These are phyloP conservation scores for Cryptosporidium xiaoi DNA, from an alignment of 169 alveolate species.

Conservation along the genomic window DNA sequence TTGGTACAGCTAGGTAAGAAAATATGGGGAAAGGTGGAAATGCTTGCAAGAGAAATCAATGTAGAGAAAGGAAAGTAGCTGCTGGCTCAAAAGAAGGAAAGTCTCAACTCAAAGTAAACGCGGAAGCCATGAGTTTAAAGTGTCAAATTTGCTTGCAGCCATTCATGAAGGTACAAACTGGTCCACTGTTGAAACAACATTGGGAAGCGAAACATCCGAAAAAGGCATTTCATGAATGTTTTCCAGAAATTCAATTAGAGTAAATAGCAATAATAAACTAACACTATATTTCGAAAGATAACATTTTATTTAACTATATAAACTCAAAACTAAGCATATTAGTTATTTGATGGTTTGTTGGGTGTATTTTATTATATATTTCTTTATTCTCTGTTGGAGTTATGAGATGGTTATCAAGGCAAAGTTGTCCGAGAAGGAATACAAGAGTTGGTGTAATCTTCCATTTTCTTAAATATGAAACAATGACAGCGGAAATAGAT, in stretches of 20 bases:
- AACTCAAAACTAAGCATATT: conserved; percentile 20
- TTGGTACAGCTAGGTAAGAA: too few species aligned
- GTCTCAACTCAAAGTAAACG: conserved; percentile 68
- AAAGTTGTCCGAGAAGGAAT: conserved; percentile 39
- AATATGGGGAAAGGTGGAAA: conserved; percentile 75
- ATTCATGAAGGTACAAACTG: conserved; percentile 71
- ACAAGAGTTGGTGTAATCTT: conserved; percentile 52
- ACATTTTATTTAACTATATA: neutral
- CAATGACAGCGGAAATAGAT: conserved; percentile 14
- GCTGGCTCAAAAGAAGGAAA: conserved; percentile 59
- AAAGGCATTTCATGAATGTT: conserved; percentile 49
- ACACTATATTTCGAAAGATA: neutral
- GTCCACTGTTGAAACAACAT: conserved; percentile 62
- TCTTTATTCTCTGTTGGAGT: conserved; percentile 21
- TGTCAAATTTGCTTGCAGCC: conserved; percentile 68
- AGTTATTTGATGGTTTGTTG: conserved; percentile 50
- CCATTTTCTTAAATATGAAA: conserved; percentile 53
- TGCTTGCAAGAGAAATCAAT: conserved; percentile 70
- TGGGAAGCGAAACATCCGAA: conserved; percentile 76
- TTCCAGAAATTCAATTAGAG: conserved; percentile 23
- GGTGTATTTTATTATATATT: conserved; percentile 27
- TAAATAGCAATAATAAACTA: conserved; percentile 59
- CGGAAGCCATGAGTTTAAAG: conserved; percentile 71
- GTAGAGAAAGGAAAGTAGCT: conserved; percentile 60
- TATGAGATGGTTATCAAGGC: conserved; percentile 43